Conservation (phyloP, 208 protist species). For the Porcisia deanei region DNA sequence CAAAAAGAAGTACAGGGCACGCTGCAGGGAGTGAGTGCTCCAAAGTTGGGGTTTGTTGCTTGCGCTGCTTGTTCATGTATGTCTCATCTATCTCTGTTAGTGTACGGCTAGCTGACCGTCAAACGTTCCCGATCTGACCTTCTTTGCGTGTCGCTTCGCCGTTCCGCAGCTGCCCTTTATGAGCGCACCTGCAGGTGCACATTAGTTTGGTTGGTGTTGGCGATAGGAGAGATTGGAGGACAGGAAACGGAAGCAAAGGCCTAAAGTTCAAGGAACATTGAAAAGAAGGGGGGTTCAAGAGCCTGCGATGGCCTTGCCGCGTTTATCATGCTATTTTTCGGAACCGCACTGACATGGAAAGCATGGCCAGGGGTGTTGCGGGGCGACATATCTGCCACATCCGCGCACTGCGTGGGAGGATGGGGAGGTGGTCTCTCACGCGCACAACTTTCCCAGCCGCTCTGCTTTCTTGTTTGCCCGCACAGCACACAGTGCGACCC, state of each 20-base stretch:
- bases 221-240: not conserved
- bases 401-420: not conserved
- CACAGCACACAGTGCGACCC: not conserved
- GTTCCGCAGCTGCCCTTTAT: no score
- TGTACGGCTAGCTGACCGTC: not conserved
- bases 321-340: not conserved
- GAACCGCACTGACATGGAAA: not conserved
- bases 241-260: no score
- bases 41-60: not conserved
- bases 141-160: not conserved
- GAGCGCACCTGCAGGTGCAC: not conserved
- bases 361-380: not conserved
- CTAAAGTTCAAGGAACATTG: not conserved
- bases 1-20: not conserved
- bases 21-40: not conserved
- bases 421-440: not conserved
- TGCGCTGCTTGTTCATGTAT: not conserved
- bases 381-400: not conserved
- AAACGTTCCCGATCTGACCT: not conserved
- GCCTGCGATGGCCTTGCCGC: not conserved
- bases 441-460: not conserved
- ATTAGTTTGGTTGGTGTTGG: not conserved
- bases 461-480: conserved; percentile 5
- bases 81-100: not conserved
- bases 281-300: not conserved